Percentiles rank a stretch among this genome's conserved stretches.
These are phyloP conservation scores for Giardia duodenalis DNA, from an alignment of 208 protist species.

Conservation along the genomic window DNA sequence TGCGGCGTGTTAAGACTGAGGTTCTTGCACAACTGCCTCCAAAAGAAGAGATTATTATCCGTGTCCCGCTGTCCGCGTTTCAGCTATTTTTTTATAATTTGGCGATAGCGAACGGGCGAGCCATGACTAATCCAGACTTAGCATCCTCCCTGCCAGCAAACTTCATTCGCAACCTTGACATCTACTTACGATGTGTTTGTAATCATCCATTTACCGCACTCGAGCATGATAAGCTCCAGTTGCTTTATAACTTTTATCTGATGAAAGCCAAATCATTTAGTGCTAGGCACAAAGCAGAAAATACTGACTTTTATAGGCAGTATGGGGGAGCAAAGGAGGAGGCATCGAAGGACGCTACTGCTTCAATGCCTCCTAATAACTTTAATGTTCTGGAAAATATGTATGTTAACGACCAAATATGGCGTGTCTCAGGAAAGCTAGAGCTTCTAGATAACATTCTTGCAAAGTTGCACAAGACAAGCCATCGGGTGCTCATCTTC, in stretches of 20 bases:
- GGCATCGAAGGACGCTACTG: neutral
- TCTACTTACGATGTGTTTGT: slow-evolving; percentile 17
- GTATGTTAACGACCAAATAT: neutral
- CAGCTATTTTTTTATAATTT: slow-evolving; percentile 13
- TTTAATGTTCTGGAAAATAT: neutral
- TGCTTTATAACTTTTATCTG: neutral
- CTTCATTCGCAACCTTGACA: slow-evolving; percentile 29
- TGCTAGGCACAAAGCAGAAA: neutral
- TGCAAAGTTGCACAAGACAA: slow-evolving; percentile 4
- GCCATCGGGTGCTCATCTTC: slow-evolving; percentile 22
- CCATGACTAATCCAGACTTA: neutral
- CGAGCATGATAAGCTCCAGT: neutral
- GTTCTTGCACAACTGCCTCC: slow-evolving; percentile 16
- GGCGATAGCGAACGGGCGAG: neutral
- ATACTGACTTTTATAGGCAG: neutral
- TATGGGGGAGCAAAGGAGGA: neutral
- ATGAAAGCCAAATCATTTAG: neutral
- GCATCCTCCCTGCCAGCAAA: neutral
- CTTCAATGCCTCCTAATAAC: neutral
- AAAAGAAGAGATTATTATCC: slow-evolving; percentile 27
- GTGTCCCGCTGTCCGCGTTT: neutral
- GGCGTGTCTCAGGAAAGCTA: neutral
- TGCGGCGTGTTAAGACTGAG: slow-evolving; percentile 18
- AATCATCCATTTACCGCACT: slow-evolving; percentile 20
- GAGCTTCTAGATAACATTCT: neutral